Evolutionary conservation across 192 early-diverging fungal species (phyloP), one percentile per base, ranked within the genome.

Genomic region (Coemansia sp.): DNA sequence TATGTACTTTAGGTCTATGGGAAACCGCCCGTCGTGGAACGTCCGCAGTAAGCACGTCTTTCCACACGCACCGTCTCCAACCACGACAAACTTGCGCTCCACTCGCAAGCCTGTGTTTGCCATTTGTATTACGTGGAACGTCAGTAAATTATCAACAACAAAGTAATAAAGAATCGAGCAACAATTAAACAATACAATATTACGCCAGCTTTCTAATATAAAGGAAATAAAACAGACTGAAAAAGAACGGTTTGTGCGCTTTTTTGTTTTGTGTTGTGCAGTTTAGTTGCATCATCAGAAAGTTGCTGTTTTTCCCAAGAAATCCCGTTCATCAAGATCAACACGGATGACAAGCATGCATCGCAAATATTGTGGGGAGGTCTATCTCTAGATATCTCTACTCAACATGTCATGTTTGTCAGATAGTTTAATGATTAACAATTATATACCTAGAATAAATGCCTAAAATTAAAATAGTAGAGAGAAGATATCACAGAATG

Each of bases 1-100:
- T 15, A 91, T 85, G 75, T 93, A 92, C 17, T 58, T 37, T 55
- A 62, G 82, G 93, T 91, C 79, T 91, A 85, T 39, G 92, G 93
- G 84, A 96, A 96, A 49, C 83, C 70, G 50, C 87, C 90, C 74
- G 90, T 15, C 89, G 57, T 85, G 87, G 56, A 93, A 96, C 65
- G 91, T 88, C 63, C 89, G 86, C 63, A 94, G 75, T 62, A 94
- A 81, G 73, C 92, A 97, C 10, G 93, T 95, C 77, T 97, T 97
- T 67, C 93, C 94, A 70, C 90, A 90, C 54, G 92, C 91, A 75
- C 94, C 94, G 72, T 97, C 94, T 41, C 94, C 94, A 11, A 97
- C 87, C 57, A 94, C 89, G 37, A 94, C 92, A 65, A 94, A 84
- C 72, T 97, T 97, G 60, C 71, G 77, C 57, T 67, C 67, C 41